Percentiles rank a stretch among this genome's conserved stretches.
Evolutionary conservation across 2,329 filamentous ascomycete genomes (phyloP).

Genomic region (Epichloe brachyelytri): DNA sequence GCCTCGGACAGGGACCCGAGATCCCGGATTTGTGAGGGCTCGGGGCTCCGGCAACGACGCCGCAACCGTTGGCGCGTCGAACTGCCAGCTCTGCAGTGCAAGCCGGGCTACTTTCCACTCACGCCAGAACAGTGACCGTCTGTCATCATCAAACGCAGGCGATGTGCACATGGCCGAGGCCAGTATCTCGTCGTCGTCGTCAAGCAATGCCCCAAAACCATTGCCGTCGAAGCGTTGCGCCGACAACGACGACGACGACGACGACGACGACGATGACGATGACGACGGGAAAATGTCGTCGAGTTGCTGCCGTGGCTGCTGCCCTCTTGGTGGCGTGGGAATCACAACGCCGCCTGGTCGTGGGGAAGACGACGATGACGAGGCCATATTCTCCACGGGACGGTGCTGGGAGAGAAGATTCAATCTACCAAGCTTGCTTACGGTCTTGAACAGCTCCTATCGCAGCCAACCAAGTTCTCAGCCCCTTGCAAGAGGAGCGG

Average conservation of each 20-base stretch:
- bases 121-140: constrained; percentile 59
- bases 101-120: constrained; percentile 75
- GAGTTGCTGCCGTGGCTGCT: constrained; percentile 1
- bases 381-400: constrained; percentile 30
- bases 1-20: constrained; percentile 75
- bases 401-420: constrained; percentile 70
- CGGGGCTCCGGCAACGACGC: constrained; percentile 35
- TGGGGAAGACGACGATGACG: constrained; percentile 2
- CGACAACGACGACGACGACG: constrained; percentile 17
- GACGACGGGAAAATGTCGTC: constrained; percentile 16
- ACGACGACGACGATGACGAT: no score
- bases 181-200: constrained; percentile 43
- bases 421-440: constrained; percentile 70
- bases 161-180: constrained; percentile 28
- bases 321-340: not conserved
- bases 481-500: constrained; percentile 45
- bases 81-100: constrained; percentile 70
- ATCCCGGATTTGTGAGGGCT: constrained; percentile 54
- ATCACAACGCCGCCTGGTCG: constrained; percentile 2
- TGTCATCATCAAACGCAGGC: constrained; percentile 45
- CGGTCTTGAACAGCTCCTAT: constrained; percentile 77
- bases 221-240: constrained; percentile 53
- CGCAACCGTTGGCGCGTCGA: constrained; percentile 43
- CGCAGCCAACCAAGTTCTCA: constrained; percentile 81
- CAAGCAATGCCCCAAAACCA: constrained; percentile 44